A percentile compares a stretch with the other conserved stretches of the same genome.
These are phyloP conservation scores for Coniochaeta prunicola DNA, from an alignment of 2,329 filamentous ascomycete genomes.

Conservation along the genomic window DNA sequence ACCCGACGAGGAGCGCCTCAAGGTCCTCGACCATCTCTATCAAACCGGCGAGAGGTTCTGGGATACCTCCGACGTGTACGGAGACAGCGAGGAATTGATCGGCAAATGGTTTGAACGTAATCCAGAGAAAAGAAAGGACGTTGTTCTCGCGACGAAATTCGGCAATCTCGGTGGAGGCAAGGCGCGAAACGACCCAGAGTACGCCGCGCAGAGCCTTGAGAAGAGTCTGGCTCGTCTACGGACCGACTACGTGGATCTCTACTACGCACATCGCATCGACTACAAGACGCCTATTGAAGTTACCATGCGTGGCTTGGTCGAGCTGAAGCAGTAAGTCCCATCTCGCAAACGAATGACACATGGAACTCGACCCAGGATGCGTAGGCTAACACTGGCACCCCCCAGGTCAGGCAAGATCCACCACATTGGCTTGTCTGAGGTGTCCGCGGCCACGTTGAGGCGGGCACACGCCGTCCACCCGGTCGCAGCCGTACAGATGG, in stretches of 20 bases:
- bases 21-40: conserved; percentile 11
- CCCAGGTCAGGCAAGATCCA: conserved; percentile 21
- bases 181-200: conserved; percentile 18
- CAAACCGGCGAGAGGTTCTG: conserved; percentile 19
- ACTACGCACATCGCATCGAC: conserved; percentile 44
- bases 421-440: conserved; percentile 38
- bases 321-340: conserved; percentile 28
- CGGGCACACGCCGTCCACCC: conserved; percentile 38
- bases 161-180: conserved; percentile 16
- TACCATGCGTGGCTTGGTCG: conserved; percentile 37
- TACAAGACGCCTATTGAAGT: conserved; percentile 34
- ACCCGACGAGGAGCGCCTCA: conserved; percentile 10
- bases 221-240: conserved; percentile 35
- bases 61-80: conserved; percentile 11
- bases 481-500: conserved; percentile 40
- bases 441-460: conserved; percentile 34
- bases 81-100: conserved; percentile 30
- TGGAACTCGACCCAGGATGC: background rate
- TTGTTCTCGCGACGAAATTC: conserved; percentile 48
- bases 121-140: conserved; percentile 37
- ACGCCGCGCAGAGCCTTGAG: conserved; percentile 21
- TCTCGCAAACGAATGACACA: conserved; percentile 11
- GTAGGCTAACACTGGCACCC: background rate
- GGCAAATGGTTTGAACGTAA: conserved; percentile 33
- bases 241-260: conserved; percentile 41